Evolutionary conservation across 1,284 basidiomycete genomes (phyloP).

Genomic region (Ceratobasidium sp.): DNA sequence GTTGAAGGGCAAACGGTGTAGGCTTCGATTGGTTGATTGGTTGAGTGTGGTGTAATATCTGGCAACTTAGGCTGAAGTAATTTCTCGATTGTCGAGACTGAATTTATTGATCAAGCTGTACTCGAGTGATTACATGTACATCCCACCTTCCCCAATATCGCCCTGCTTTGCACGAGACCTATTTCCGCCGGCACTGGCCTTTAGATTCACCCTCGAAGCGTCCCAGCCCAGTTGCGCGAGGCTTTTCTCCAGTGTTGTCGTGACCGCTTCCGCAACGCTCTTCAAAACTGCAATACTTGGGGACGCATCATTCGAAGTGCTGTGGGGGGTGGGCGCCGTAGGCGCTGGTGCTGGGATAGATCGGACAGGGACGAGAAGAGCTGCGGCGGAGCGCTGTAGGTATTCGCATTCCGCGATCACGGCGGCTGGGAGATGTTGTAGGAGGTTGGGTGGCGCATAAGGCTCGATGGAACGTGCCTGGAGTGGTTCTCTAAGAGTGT

Average conservation of each 20-base stretch:
- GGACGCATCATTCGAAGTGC: background rate
- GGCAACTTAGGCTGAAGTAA: no score
- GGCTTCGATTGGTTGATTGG: no score
- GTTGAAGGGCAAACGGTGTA: no score
- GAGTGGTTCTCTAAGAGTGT: background rate
- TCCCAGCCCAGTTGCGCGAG: conserved; percentile 18
- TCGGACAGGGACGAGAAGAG: conserved; percentile 14
- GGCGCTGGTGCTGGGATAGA: conserved; percentile 21
- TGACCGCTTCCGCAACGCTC: background rate
- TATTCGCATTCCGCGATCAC: conserved; percentile 45
- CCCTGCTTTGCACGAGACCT: background rate
- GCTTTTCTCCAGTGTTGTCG: background rate
- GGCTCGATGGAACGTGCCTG: background rate
- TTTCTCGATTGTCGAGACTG: no score
- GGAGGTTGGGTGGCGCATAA: conserved; percentile 41
- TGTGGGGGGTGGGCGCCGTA: background rate
- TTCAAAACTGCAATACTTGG: background rate
- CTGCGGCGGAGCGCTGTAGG: background rate
- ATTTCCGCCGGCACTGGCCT: background rate
- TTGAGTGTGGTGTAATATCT: no score
- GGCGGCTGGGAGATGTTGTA: conserved; percentile 44
- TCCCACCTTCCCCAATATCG: conserved; percentile 43
- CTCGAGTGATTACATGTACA: conserved; percentile 40
- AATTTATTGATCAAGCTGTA: no score
- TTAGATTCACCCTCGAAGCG: background rate